Percentiles rank a stretch among this genome's conserved stretches.
Conservation (phyloP, 2,329 filamentous ascomycete species). For the Thielaviopsis populi region DNA sequence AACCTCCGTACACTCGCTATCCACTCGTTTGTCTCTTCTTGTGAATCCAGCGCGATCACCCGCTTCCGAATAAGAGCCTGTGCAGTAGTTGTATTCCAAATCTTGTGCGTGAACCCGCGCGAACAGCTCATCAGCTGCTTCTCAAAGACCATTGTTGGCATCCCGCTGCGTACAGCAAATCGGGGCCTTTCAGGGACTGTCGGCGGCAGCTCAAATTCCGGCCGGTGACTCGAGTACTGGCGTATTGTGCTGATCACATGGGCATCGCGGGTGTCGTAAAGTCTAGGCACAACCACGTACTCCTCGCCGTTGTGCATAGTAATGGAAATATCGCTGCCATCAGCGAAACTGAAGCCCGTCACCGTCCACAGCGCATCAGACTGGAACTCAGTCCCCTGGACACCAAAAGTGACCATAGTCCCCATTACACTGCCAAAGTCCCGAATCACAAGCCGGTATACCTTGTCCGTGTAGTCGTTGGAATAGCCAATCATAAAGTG, state of each 20-base stretch:
- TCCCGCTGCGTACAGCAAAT: neutral
- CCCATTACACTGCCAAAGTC: conserved; percentile 4
- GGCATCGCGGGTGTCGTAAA: neutral
- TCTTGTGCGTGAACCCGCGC: conserved; percentile 4
- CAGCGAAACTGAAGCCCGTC: conserved; percentile 2
- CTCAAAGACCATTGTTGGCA: neutral
- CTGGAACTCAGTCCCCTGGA: conserved; percentile 2
- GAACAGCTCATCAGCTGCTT: neutral
- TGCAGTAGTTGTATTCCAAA: conserved; percentile 4
- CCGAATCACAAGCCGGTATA: neutral
- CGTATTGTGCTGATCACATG: neutral
- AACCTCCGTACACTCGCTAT: neutral
- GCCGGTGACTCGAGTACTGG: neutral
- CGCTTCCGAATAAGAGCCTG: neutral
- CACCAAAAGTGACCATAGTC: conserved; percentile 1
- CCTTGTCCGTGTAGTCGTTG: neutral
- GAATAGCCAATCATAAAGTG: conserved; percentile 9
- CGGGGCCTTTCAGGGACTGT: neutral
- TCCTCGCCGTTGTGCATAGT: neutral
- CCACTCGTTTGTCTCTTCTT: neutral
- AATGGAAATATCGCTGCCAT: conserved; percentile 3
- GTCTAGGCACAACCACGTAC: conserved; percentile 4
- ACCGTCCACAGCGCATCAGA: conserved; percentile 3
- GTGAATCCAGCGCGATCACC: neutral
- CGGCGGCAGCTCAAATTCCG: neutral